Conservation (phyloP, 73 alveolate species). For the Paraurostyla sp. region DNA sequence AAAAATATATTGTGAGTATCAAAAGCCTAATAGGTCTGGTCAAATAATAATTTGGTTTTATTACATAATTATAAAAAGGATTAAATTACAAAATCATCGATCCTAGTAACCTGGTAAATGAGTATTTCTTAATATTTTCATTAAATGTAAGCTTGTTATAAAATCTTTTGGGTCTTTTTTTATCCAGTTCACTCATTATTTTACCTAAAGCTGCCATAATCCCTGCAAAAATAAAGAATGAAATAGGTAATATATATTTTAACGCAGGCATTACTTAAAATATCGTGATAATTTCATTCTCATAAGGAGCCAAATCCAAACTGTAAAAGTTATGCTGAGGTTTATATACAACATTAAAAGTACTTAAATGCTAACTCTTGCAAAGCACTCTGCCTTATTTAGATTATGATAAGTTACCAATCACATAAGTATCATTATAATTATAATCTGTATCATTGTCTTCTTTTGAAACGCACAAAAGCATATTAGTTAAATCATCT, state of each 20-base stretch:
- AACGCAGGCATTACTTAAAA: background rate
- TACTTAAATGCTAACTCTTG: conserved; percentile 12
- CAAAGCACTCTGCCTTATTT: background rate
- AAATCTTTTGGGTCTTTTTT: conserved; percentile 2
- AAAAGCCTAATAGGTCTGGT: background rate
- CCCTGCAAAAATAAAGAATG: background rate
- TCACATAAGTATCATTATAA: background rate
- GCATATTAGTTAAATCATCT: background rate
- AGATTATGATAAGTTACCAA: background rate
- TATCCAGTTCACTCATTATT: background rate
- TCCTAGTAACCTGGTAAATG: background rate
- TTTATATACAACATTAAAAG: background rate
- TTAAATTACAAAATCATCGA: conserved; percentile 3
- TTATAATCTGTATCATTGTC: background rate
- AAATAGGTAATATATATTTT: background rate
- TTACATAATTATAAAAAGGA: conserved; percentile 17
- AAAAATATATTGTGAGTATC: background rate
- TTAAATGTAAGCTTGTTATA: conserved; percentile 12
- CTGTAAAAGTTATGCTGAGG: background rate
- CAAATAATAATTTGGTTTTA: background rate
- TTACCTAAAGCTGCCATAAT: background rate
- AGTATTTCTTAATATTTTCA: conserved; percentile 17
- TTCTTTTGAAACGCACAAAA: conserved; percentile 5
- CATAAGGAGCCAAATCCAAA: background rate
- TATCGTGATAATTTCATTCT: background rate